Percentiles rank a stretch among this genome's conserved stretches.
Evolutionary conservation across 2,329 filamentous ascomycete genomes (phyloP).

Genomic region (Diaporthe aspalathi): DNA sequence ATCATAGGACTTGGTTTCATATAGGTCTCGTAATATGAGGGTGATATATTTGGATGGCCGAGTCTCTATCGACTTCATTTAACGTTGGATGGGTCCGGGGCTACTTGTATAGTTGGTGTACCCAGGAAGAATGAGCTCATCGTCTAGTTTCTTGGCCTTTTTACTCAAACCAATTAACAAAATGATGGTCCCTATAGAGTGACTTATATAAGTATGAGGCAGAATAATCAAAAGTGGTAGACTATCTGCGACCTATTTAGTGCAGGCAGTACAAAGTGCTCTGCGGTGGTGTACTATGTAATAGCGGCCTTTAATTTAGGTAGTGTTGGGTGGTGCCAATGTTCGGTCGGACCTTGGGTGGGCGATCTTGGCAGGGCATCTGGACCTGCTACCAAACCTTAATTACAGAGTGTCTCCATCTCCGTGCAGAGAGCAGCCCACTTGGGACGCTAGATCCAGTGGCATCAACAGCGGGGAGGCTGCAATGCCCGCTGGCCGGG

Average conservation of each 20-base stretch:
- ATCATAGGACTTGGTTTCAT: background rate
- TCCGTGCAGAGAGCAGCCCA: background rate
- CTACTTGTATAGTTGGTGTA: no score
- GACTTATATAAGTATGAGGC: no score
- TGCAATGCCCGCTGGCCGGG: background rate
- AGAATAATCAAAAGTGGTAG: background rate
- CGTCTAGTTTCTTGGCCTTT: background rate
- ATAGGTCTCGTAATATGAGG: background rate
- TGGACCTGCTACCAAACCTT: conserved; percentile 12
- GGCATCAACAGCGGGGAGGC: background rate
- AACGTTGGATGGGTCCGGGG: background rate
- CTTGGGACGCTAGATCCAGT: background rate
- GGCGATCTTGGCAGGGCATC: conserved; percentile 11
- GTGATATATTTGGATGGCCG: background rate
- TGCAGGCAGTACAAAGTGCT: no score
- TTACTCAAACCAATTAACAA: no score
- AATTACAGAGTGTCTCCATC: background rate
- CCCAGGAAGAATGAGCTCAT: background rate
- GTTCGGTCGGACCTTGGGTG: background rate
- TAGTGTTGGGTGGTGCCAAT: background rate
- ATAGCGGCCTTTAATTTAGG: background rate
- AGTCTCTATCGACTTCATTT: background rate
- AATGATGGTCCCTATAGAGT: no score
- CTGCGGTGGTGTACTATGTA: no score
- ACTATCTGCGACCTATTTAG: no score